Base-by-base conservation (phyloP, 495 filamentous ascomycete species). In the Aspergillus sparsus region DNA sequence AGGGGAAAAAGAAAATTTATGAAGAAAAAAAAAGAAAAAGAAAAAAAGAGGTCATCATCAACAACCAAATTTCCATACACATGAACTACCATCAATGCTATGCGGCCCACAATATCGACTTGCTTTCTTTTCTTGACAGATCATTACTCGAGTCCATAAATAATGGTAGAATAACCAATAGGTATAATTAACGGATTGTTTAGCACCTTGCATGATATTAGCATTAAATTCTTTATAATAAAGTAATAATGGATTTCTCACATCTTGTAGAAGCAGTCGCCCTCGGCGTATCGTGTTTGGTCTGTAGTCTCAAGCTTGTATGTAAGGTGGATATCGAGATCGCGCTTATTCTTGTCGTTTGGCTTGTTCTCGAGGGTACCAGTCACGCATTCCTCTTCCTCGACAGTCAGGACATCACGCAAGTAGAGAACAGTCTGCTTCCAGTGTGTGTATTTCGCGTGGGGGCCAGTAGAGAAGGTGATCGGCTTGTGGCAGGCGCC, bases 381-480 rank as follows among this genome's bases (percentile, higher is more conserved):
- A 51, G 77, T 75, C 57, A 97, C 83, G 61, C 79, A 74, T 73
- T 96, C 93, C 36, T 84, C 86, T 65, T 87, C 80, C 68, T 94
- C 86, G 6, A 96, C 87, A 12, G 91, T 93, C 61, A 97, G 77
- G 21, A 93, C 86, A 62, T 95, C 90, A 57, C 85, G 83, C 50
- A 95, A 78, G 72, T 95, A 95, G 80, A 95, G 93, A 35, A 95
- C 91, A 13, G 91, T 95, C 77, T 95, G 91, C 77, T 95, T 95
- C 91, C 91, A 95, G 82, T 95, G 91, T 12, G 91, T 95, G 71
- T 93, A 93, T 79, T 91, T 92, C 64, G 90, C 89, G 68, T 95
- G 91, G 16, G 91, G 91, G 11, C 91, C 91, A 35, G 91, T 95
- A 39, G 88, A 92, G 77, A 95, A 95, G 62, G 78, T 78, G 68